Evolutionary conservation across 176 grass and related monocot species (phyloP).

Genomic region (Aegilops bicornis): DNA sequence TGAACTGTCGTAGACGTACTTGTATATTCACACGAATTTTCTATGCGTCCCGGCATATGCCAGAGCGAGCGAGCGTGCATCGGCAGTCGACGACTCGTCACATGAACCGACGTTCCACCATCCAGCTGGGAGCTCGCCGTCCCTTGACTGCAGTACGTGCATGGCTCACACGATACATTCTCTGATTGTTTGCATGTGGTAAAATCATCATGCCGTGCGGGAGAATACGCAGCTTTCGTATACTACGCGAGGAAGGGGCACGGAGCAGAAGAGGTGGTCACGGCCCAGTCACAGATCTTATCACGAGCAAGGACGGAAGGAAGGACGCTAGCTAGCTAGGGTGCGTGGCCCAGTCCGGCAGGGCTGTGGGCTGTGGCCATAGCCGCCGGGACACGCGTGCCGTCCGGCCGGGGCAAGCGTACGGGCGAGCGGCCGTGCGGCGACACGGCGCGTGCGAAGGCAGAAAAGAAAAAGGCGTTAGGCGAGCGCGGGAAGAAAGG

Average conservation of each 20-base stretch:
- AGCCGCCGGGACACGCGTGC: background rate
- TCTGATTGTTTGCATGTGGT: background rate
- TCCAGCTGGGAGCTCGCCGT: background rate
- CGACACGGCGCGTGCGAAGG: background rate
- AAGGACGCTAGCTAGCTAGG: too few species aligned
- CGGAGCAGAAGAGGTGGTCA: background rate
- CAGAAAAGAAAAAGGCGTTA: background rate
- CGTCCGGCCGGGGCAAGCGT: background rate
- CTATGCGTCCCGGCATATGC: background rate
- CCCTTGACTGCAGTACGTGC: background rate
- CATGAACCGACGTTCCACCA: background rate
- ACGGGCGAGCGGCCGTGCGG: background rate
- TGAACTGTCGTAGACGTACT: conserved; percentile 15
- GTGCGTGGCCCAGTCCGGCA: background rate
- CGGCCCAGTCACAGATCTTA: background rate
- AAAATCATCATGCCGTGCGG: background rate
- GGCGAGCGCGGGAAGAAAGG: background rate
- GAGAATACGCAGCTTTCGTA: background rate
- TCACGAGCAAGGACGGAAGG: background rate
- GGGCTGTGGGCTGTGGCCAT: background rate
- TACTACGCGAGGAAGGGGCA: background rate
- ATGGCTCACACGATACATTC: too few species aligned
- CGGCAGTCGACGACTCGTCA: background rate
- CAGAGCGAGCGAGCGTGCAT: background rate
- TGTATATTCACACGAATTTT: background rate